Evolutionary conservation across 2,329 filamentous ascomycete genomes (phyloP).

Genomic region (Myriosclerotinia curreyana): DNA sequence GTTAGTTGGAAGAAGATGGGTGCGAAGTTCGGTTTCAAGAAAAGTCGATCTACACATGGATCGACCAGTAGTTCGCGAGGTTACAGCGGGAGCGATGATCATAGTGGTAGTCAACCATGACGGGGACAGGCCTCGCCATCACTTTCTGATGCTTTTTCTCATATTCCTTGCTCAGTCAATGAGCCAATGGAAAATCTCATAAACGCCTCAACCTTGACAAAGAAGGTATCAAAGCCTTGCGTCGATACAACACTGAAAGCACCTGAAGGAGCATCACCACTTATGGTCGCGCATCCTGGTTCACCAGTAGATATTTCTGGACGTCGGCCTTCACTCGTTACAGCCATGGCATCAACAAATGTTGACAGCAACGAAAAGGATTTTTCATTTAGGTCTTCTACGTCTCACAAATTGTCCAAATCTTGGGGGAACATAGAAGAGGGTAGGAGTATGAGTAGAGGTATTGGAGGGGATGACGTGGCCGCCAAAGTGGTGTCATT

Average conservation of each 20-base stretch:
- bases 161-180: slow-evolving; percentile 34
- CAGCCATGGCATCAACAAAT: slow-evolving; percentile 31
- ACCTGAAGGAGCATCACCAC: slow-evolving; percentile 34
- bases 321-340: slow-evolving; percentile 32
- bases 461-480: slow-evolving; percentile 37
- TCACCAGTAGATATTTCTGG: slow-evolving; percentile 37
- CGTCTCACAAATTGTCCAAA: slow-evolving; percentile 21
- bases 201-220: slow-evolving; percentile 23
- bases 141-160: slow-evolving; percentile 41
- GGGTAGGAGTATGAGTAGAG: slow-evolving; percentile 23
- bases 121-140: slow-evolving; percentile 56
- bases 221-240: slow-evolving; percentile 27
- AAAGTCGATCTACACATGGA: slow-evolving; percentile 46
- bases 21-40: slow-evolving; percentile 58
- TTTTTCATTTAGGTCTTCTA: slow-evolving; percentile 29
- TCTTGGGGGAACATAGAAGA: slow-evolving; percentile 13
- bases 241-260: slow-evolving; percentile 36
- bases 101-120: slow-evolving; percentile 50
- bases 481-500: slow-evolving; percentile 34
- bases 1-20: slow-evolving; percentile 62
- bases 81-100: slow-evolving; percentile 36
- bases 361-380: slow-evolving; percentile 33
- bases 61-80: slow-evolving; percentile 43
- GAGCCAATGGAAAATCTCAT: slow-evolving; percentile 34
- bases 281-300: slow-evolving; percentile 38